A percentile compares a stretch with the other conserved stretches of the same genome.
These are phyloP conservation scores for Blumeriella jaapii DNA, from an alignment of 2,329 filamentous ascomycete genomes.

Conservation along the genomic window DNA sequence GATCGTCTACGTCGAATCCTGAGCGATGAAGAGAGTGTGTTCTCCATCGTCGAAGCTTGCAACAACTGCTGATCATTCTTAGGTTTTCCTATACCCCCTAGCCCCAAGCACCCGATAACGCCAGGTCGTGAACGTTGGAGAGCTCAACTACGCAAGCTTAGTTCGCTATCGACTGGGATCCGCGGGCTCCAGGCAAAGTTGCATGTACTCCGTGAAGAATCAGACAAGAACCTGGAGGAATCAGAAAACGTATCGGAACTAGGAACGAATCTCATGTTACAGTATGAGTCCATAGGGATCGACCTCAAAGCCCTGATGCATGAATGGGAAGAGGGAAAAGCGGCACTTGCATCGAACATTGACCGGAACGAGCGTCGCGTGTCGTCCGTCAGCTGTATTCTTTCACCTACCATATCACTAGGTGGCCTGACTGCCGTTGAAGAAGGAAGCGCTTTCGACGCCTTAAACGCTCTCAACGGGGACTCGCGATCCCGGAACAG, in stretches of 20 bases:
- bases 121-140: slow-evolving; percentile 76
- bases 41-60: slow-evolving; percentile 2
- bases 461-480: slow-evolving; percentile 68
- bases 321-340: slow-evolving; percentile 80
- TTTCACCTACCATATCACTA: slow-evolving; percentile 51
- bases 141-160: slow-evolving; percentile 77
- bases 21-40: slow-evolving; percentile 67
- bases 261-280: slow-evolving; percentile 65
- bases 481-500: slow-evolving; percentile 43
- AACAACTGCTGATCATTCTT: slow-evolving; percentile 19
- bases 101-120: slow-evolving; percentile 49
- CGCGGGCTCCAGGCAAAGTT: slow-evolving; percentile 89
- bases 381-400: slow-evolving; percentile 43
- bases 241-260: slow-evolving; percentile 63
- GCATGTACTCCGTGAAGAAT: slow-evolving; percentile 83
- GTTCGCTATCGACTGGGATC: slow-evolving; percentile 80
- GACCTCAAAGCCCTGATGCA: slow-evolving; percentile 72
- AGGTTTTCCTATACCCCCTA: slow-evolving; percentile 43
- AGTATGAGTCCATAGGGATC: slow-evolving; percentile 88
- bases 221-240: slow-evolving; percentile 65
- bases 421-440: slow-evolving; percentile 54
- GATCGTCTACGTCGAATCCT: slow-evolving; percentile 58
- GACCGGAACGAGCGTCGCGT: slow-evolving; percentile 66
- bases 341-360: slow-evolving; percentile 70
- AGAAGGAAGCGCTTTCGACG: slow-evolving; percentile 52